phyloP scores from a whole-genome alignment of 805 yeast genomes.

The Sugiyamaella marilandica region DNA sequence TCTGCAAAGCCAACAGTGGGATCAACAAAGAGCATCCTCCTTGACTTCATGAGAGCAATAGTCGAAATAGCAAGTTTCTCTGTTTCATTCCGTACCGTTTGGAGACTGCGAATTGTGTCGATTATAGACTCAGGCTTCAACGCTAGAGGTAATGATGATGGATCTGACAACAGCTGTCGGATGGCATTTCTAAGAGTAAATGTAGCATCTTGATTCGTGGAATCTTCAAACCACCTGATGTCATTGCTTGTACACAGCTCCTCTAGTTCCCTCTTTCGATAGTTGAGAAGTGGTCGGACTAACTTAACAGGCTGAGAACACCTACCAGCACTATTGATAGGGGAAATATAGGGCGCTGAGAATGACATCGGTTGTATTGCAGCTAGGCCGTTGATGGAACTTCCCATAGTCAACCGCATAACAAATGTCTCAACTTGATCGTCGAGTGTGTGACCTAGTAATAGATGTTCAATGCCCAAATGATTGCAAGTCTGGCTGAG shows the following conservation, averaged over 20 bases:
- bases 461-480: conserved; percentile 35
- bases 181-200: conserved; percentile 57
- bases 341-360: not conserved
- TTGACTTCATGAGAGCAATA: conserved; percentile 1
- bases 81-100: conserved; percentile 17
- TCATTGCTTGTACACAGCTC: conserved; percentile 40
- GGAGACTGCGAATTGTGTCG: conserved; percentile 16
- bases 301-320: conserved; percentile 22
- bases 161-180: conserved; percentile 32
- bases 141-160: conserved; percentile 9
- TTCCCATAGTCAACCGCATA: conserved; percentile 45
- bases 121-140: conserved; percentile 11
- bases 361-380: conserved; percentile 45
- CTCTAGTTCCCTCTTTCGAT: conserved; percentile 42
- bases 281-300: conserved; percentile 50
- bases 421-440: conserved; percentile 71
- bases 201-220: conserved; percentile 50
- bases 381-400: conserved; percentile 52
- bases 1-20: conserved; percentile 6
- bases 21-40: conserved; percentile 11
- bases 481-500: conserved; percentile 41
- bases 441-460: conserved; percentile 64
- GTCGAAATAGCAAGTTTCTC: conserved; percentile 23
- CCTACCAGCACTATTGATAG: not conserved
- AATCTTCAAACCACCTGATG: conserved; percentile 66